These are phyloP conservation scores for Eimeria tenella DNA, from an alignment of 169 alveolate species.

Conservation along the genomic window DNA sequence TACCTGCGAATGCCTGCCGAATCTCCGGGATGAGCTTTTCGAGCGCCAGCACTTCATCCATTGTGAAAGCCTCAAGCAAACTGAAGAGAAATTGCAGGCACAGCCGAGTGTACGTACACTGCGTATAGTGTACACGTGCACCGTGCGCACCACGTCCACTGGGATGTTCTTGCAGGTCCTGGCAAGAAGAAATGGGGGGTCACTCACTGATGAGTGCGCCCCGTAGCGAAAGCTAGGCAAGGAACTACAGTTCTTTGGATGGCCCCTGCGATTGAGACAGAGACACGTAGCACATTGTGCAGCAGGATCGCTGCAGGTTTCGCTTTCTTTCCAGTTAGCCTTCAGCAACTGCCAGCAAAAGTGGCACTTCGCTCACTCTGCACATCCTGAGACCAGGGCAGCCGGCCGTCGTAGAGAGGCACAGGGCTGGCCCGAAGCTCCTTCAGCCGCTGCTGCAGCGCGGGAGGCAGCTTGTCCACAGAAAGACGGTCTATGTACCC, in stretches of 20 bases:
- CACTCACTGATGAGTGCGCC: conserved; percentile 74
- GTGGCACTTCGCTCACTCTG: conserved; percentile 56
- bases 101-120: neutral
- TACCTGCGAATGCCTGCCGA: conserved; percentile 66
- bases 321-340: neutral
- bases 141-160: neutral
- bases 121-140: neutral
- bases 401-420: conserved; percentile 68
- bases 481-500: conserved; percentile 76
- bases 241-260: conserved; percentile 56
- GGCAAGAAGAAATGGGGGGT: neutral
- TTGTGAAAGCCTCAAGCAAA: conserved; percentile 65
- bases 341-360: neutral
- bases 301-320: neutral
- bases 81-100: conserved; percentile 28
- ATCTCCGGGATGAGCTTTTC: conserved; percentile 72
- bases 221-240: conserved; percentile 74
- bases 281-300: neutral
- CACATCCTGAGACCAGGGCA: conserved; percentile 68
- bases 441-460: conserved; percentile 51
- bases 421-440: conserved; percentile 26
- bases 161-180: neutral
- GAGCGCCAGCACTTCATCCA: conserved; percentile 76
- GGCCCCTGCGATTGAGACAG: conserved; percentile 28
- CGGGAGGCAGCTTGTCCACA: conserved; percentile 41